These are phyloP conservation scores for Rhodotorula sp. DNA, from an alignment of 1,284 basidiomycete genomes.

Conservation along the genomic window DNA sequence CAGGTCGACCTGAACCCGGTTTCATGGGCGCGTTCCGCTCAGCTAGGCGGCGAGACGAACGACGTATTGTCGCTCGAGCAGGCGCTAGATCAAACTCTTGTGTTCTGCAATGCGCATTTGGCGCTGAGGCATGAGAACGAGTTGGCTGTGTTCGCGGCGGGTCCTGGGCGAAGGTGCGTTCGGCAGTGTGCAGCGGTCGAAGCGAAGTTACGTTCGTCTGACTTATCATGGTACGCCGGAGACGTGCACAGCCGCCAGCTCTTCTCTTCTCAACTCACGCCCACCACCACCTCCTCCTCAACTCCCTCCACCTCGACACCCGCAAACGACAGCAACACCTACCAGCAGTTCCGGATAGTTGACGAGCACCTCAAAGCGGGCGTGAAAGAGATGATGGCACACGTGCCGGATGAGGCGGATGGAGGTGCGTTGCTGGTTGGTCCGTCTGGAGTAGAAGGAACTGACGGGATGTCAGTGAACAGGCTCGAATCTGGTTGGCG, in stretches of 20 bases:
- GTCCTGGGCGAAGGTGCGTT: constrained; percentile 22
- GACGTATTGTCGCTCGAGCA: constrained; percentile 39
- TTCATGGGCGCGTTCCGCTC: constrained; percentile 38
- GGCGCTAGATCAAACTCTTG: constrained; percentile 59
- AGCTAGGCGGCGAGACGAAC: not conserved
- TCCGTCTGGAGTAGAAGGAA: not conserved
- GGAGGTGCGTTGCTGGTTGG: not conserved
- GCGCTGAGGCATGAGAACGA: constrained; percentile 88
- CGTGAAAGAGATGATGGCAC: constrained; percentile 62
- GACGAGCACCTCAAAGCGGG: constrained; percentile 64
- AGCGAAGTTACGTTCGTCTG: not conserved
- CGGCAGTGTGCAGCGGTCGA: too few relatives aligned
- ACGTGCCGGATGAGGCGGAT: constrained; percentile 52
- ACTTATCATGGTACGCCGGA: not conserved
- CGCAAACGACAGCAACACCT: constrained; percentile 66
- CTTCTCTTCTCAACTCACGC: constrained; percentile 23
- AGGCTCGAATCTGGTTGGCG: constrained; percentile 64
- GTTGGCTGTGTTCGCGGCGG: constrained; percentile 76
- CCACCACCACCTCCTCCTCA: not conserved
- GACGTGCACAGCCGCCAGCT: constrained; percentile 20
- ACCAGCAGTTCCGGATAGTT: constrained; percentile 67
- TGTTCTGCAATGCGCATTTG: constrained; percentile 89
- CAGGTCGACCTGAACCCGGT: constrained; percentile 47
- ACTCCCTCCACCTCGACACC: constrained; percentile 5
- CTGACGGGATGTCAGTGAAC: not conserved